Evolutionary conservation across 208 protist genomes (phyloP).

Genomic region (Leishmania major): DNA sequence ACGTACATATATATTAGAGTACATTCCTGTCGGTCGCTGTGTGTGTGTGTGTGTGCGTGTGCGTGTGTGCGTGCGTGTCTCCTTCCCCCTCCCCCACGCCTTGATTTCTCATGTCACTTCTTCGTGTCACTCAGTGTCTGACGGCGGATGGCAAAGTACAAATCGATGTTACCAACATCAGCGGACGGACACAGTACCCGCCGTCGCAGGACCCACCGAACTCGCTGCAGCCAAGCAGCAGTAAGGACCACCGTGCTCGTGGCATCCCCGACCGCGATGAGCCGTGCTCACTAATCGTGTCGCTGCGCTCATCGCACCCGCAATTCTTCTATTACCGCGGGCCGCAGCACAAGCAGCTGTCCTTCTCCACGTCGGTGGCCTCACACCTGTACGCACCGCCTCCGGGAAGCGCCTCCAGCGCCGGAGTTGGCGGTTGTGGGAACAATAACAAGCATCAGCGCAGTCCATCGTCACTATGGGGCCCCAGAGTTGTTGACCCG

Average conservation of each 20-base stretch:
- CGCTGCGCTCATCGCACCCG: slow-evolving; percentile 68
- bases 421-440: background rate
- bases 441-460: slow-evolving; percentile 2
- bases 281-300: slow-evolving; percentile 63
- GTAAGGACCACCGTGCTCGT: background rate
- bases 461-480: slow-evolving; percentile 16
- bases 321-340: slow-evolving; percentile 50
- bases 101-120: slow-evolving; percentile 27
- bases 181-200: slow-evolving; percentile 15
- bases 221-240: background rate
- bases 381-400: slow-evolving; percentile 8
- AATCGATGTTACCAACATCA: slow-evolving; percentile 38
- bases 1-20: background rate
- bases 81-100: background rate
- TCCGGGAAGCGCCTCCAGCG: background rate
- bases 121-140: slow-evolving; percentile 36
- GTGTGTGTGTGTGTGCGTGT: no score
- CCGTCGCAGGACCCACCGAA: background rate
- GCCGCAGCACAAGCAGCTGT: background rate
- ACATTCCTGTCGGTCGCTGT: background rate
- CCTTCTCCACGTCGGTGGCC: background rate
- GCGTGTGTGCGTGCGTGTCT: background rate
- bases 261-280: slow-evolving; percentile 24
- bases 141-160: slow-evolving; percentile 38
- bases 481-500: slow-evolving; percentile 11